phyloP scores from a whole-genome alignment of 768 basidiomycete genomes.

The Coprinopsis strossmayeri region DNA sequence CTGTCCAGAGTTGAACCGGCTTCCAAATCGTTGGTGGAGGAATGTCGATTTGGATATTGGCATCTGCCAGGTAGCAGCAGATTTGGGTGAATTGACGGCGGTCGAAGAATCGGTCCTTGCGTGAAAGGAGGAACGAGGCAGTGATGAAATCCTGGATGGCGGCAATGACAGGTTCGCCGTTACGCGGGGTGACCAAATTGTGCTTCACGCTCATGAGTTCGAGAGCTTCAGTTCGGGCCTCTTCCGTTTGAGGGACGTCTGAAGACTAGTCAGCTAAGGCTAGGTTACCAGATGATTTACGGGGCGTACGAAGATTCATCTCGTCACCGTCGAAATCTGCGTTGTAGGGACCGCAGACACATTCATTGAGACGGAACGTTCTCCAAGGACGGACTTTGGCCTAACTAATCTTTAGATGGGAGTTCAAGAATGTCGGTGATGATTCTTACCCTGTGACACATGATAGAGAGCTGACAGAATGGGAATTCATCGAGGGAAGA shows the following conservation, averaged over 20 bases:
- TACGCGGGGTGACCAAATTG: conserved; percentile 95
- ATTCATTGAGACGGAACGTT: conserved; percentile 95
- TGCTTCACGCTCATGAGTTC: conserved; percentile 97
- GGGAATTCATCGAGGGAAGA: not conserved
- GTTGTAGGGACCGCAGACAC: conserved; percentile 98
- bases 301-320: conserved; percentile 90
- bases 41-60: conserved; percentile 86
- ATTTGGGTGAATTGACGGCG: conserved; percentile 94
- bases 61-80: conserved; percentile 91
- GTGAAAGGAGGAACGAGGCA: conserved; percentile 91
- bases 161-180: conserved; percentile 98
- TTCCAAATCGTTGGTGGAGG: conserved; percentile 95
- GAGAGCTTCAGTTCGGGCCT: conserved; percentile 93
- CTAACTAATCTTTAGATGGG: conserved; percentile 24
- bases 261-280: not conserved
- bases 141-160: conserved; percentile 99
- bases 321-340: conserved; percentile 99
- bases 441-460: conserved; percentile 86
- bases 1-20: conserved; percentile 91
- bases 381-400: conserved; percentile 95
- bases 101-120: conserved; percentile 88
- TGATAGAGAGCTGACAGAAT: conserved; percentile 75
- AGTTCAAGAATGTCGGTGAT: not conserved
- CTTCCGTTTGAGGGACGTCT: conserved; percentile 99
- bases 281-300: not conserved